phyloP scores from a whole-genome alignment of 306 rosid genomes.

The Comarum palustre region DNA sequence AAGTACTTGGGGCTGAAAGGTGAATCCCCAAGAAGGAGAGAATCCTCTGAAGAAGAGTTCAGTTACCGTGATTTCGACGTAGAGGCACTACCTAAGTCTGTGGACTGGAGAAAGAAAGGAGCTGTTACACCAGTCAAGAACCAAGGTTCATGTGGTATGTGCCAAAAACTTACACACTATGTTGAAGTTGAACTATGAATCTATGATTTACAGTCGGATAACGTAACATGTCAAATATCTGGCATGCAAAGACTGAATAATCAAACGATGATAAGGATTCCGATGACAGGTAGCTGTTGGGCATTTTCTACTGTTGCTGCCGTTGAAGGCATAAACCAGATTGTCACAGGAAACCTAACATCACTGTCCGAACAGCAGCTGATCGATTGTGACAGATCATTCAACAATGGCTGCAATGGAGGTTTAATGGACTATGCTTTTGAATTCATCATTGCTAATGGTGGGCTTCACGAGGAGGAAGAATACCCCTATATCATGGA shows the following conservation, averaged over 20 bases:
- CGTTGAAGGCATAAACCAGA: conserved; percentile 49
- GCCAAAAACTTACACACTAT: conserved; percentile 2
- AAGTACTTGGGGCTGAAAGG: conserved; percentile 39
- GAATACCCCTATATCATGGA: conserved; percentile 66
- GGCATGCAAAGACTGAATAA: neutral
- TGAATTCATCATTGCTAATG: conserved; percentile 32
- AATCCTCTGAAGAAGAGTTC: conserved; percentile 25
- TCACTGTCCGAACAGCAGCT: conserved; percentile 51
- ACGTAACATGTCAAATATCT: neutral
- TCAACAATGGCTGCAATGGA: conserved; percentile 47
- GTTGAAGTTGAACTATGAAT: too few species aligned
- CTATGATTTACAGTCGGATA: neutral
- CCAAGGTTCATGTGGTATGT: conserved; percentile 52
- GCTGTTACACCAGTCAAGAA: conserved; percentile 49
- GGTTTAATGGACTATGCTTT: conserved; percentile 51
- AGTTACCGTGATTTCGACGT: conserved; percentile 31
- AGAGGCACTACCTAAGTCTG: conserved; percentile 40
- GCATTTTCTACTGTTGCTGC: conserved; percentile 54
- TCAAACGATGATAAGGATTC: too few species aligned
- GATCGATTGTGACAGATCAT: conserved; percentile 42
- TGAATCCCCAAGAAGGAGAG: conserved; percentile 23
- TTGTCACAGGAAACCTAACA: conserved; percentile 47
- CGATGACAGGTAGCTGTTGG: conserved; percentile 61
- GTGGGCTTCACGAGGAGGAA: conserved; percentile 47
- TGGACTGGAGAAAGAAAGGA: conserved; percentile 56